Evolutionary conservation across 2,329 filamentous ascomycete species (phyloP), one percentile per base, ranked within the genome.

Genomic region (Madurella fahalii): DNA sequence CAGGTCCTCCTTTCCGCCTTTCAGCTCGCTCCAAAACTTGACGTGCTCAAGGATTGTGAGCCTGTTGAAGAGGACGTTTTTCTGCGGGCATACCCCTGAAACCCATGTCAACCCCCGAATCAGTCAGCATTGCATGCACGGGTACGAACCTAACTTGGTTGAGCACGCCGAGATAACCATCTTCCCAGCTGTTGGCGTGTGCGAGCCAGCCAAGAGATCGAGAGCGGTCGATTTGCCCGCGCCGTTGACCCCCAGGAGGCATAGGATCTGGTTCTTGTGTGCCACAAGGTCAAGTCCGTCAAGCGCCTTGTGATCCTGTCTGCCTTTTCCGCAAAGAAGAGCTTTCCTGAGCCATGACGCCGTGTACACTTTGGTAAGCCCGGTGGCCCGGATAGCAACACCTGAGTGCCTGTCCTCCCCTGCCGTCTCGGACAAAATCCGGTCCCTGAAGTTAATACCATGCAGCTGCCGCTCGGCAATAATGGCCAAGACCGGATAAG

Each of bases 141-240:
- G 12, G 9, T 20, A 42, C 50, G 64, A 63, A 12, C 82, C 83
- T n/a, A 74, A 59, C 32, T 81, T 79, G 1, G 67, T 68, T 1
- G 68, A 63, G 16, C 74, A 71, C 1, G 77, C 76, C 52, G 82
- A 77, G 50, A 89, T 77, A 20, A 76, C 72, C 46, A 89, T 83
- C 1, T 75, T 73, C 1, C 85, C 86, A 13, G 73, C 75, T 0
- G 82, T 83, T 5, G 85, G 78, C 9, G 74, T 77, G 47, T 81
- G 81, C 9, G 87, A 74, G 0, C 86, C 86, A 13, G 85, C 79
- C 47, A 89, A 81, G 57, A 84, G 81, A 50, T 88, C 83, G 9
- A 89, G 72, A 0, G 84, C 87, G 0, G 86, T 89, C 1, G 81
- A 85, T 64, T 90, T 89, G 13, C 86, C 86, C 45, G 79, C 84